Evolutionary conservation across 2,329 filamentous ascomycete species (phyloP).

Genomic region (Tympanopsis confertula): DNA sequence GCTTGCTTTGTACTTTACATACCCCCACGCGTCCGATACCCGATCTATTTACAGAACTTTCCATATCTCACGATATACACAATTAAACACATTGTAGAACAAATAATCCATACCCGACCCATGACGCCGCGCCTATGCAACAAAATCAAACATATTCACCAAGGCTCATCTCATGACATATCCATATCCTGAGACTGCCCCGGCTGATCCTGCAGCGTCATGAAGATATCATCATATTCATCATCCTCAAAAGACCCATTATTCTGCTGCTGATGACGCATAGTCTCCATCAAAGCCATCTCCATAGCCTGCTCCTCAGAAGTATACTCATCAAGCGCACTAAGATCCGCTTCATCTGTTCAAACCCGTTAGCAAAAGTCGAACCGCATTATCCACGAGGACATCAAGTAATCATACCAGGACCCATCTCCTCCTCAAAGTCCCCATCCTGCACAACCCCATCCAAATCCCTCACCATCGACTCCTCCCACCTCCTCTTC

Average conservation of each 20-base stretch:
- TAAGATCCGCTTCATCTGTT: constrained; percentile 8
- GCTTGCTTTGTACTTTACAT: constrained; percentile 1
- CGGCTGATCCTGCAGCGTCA: neutral
- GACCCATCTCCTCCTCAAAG: constrained; percentile 11
- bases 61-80: too few relatives aligned
- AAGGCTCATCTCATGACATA: constrained; percentile 1
- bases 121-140: neutral
- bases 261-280: neutral
- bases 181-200: neutral
- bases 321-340: constrained; percentile 20
- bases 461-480: constrained; percentile 19
- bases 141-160: neutral
- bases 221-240: constrained; percentile 1
- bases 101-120: too few relatives aligned
- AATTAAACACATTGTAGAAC: too few relatives aligned
- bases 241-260: neutral
- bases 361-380: constrained; percentile 1
- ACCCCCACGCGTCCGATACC: neutral
- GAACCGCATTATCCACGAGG: constrained; percentile 7
- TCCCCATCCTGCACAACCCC: constrained; percentile 8
- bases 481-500: constrained; percentile 22
- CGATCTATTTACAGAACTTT: too few relatives aligned
- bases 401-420: constrained; percentile 10
- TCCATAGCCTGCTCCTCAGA: constrained; percentile 12
- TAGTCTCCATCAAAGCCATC: neutral